Percentiles rank a stretch among this genome's conserved stretches.
Conservation (phyloP, 495 filamentous ascomycete species). For the Tuber melanosporum region DNA sequence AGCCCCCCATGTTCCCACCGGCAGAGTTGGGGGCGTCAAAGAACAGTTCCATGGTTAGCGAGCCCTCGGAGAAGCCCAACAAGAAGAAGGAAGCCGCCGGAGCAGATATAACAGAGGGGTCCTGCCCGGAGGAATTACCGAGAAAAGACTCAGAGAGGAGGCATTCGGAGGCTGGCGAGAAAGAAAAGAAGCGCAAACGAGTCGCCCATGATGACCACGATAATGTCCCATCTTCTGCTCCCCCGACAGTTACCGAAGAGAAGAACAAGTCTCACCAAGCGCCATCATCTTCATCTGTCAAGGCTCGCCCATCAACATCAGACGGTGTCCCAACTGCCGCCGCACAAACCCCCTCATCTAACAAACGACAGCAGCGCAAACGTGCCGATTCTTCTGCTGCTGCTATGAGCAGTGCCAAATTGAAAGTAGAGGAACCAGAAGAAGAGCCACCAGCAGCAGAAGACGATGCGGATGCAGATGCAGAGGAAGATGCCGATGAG, state of each 20-base stretch:
- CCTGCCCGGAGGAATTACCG: constrained; percentile 29
- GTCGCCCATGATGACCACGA: constrained; percentile 45
- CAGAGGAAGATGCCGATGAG: constrained; percentile 64
- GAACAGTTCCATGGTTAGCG: constrained; percentile 42
- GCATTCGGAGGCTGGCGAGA: constrained; percentile 69
- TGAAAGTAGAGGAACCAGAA: constrained; percentile 32
- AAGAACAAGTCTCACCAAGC: constrained; percentile 8
- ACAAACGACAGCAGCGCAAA: constrained; percentile 27
- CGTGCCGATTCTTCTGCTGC: constrained; percentile 36
- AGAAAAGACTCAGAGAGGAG: constrained; percentile 37
- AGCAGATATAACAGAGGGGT: constrained; percentile 45
- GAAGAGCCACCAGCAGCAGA: constrained; percentile 19
- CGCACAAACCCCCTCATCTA: constrained; percentile 13
- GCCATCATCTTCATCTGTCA: constrained; percentile 4
- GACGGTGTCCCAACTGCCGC: constrained; percentile 19
- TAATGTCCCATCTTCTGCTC: constrained; percentile 27
- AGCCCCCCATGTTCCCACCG: not conserved
- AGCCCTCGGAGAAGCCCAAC: constrained; percentile 61
- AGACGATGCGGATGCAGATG: constrained; percentile 51
- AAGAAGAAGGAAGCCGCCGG: constrained; percentile 56
- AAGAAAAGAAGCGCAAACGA: constrained; percentile 48
- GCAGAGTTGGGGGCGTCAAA: not conserved
- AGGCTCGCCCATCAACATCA: constrained; percentile 27
- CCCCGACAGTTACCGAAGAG: constrained; percentile 6
- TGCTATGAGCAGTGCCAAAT: constrained; percentile 12